phyloP scores from a whole-genome alignment of 306 rosid genomes.

The Medicago truncatula region MtrunA17r5.0-ANR NC_053046.1:26136501-26137000 shows the following conservation, averaged over 20 bases:
- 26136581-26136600: neutral
- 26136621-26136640: slow-evolving; percentile 1
- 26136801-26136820: too few species aligned
- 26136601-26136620: neutral
- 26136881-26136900: neutral
- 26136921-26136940: neutral
- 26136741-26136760: too few species aligned
- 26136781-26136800: too few species aligned
- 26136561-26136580: neutral
- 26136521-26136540: too few species aligned
- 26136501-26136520: too few species aligned
- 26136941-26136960: neutral
- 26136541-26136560: too few species aligned
- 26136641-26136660: neutral
- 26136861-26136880: neutral
- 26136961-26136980: too few species aligned
- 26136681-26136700: too few species aligned
- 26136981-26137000: too few species aligned
- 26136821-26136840: neutral
- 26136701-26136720: too few species aligned
- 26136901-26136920: neutral
- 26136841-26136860: neutral
- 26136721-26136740: too few species aligned
- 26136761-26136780: too few species aligned
- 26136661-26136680: neutral